Evolutionary conservation across 768 basidiomycete genomes (phyloP).

Genomic region (Rhodosporidiobolus odoratus): DNA sequence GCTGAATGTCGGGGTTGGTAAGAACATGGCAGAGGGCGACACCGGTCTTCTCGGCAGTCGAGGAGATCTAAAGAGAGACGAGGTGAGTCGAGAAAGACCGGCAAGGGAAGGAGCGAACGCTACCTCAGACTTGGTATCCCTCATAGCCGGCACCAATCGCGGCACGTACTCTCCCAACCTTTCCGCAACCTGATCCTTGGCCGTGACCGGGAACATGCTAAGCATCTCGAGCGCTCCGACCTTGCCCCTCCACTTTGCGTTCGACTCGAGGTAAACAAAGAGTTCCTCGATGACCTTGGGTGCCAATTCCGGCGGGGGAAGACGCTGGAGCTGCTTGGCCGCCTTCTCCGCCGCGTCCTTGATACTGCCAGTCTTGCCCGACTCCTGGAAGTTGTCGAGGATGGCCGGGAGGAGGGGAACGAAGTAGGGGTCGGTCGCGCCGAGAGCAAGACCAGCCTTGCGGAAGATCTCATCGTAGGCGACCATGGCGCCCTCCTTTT

Average conservation of each 20-base stretch:
- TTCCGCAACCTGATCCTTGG: constrained; percentile 62
- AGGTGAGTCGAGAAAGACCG: constrained; percentile 3
- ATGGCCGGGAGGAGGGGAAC: constrained; percentile 70
- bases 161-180: constrained; percentile 77
- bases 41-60: constrained; percentile 80
- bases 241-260: constrained; percentile 81
- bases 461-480: constrained; percentile 67
- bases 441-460: constrained; percentile 48
- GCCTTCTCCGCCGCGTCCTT: constrained; percentile 72
- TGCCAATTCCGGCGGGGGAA: constrained; percentile 77
- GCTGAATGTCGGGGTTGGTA: constrained; percentile 83
- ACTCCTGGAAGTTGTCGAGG: constrained; percentile 83
- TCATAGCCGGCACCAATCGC: constrained; percentile 82
- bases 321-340: constrained; percentile 74
- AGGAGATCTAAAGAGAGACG: constrained; percentile 60
- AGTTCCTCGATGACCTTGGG: constrained; percentile 61
- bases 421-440: constrained; percentile 71
- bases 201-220: constrained; percentile 37
- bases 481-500: constrained; percentile 79
- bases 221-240: constrained; percentile 86
- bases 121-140: constrained; percentile 93
- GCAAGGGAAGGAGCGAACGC: constrained; percentile 35
- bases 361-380: constrained; percentile 92
- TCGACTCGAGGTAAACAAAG: constrained; percentile 55
- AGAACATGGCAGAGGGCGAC: constrained; percentile 82